Evolutionary conservation across 768 basidiomycete genomes (phyloP), one percentile per base, ranked within the genome.

Genomic region (Naganishia onofrii): DNA sequence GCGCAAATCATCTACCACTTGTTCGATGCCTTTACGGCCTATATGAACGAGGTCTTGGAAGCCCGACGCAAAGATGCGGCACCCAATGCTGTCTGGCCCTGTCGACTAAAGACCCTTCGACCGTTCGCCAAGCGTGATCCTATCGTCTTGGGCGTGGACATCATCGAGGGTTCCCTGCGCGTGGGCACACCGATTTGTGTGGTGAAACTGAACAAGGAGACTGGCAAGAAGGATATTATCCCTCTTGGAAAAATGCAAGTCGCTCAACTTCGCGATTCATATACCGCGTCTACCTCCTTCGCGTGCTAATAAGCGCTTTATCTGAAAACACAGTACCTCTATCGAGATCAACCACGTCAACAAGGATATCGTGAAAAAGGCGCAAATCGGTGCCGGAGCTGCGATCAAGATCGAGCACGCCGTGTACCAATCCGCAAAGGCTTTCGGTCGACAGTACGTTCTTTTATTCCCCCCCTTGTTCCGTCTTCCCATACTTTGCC

Each of bases 321-420:
- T 13, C 13, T 6, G 13, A 3, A 8, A n/a, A 74, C 60, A 21
- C 72, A 96, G 94, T 71, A 93, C 96, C 0, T 96, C 93, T 4
- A 83, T 98, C 76, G 95, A 99, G 82, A 96, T 97, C 80, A 98
- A 99, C 79, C 94, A 98, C 84, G 96, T 95, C 80, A 81, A 88
- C 1, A 84, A 84, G 66, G 94, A 97, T 28, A 89, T 52, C 58
- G 86, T 98, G 75, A 98, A 96, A 84, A 94, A 92, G 82, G 84
- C 88, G 1, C 93, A 97, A 80, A 88, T 91, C n/a, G 95, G 93
- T 76, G 94, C 86, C 57, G 95, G 96, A 77, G 94, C 97, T 17
- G 95, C 96, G 0, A 91, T 98, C 75, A 99, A 98, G 85, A 97
- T 98, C 71, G 96, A 98, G 81, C 91, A 95, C 80, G 94, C 93